These are phyloP conservation scores for Pontederia paniculata DNA, from an alignment of 176 grass and related monocot genomes.

Conservation along the genomic window DNA sequence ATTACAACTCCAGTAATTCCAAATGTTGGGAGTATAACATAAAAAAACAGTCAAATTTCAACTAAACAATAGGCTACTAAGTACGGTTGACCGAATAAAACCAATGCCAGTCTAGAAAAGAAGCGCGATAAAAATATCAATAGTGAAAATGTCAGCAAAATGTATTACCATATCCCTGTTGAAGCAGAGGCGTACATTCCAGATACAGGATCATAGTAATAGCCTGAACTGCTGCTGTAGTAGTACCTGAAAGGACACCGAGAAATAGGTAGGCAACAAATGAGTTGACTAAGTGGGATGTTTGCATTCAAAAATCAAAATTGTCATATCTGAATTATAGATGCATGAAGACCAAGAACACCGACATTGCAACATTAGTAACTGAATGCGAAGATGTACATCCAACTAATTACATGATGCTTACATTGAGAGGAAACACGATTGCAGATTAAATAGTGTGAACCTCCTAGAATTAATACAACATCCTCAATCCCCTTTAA, in stretches of 20 bases:
- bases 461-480: too few species aligned
- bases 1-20: too few species aligned
- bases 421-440: too few species aligned
- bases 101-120: not conserved
- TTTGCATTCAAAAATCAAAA: conserved; percentile 2
- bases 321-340: not conserved
- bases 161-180: conserved; percentile 64
- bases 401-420: not conserved
- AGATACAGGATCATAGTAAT: conserved; percentile 70
- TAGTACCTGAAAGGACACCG: conserved; percentile 54
- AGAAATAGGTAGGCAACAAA: not conserved
- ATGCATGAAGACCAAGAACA: too few species aligned
- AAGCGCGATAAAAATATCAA: conserved; percentile 1
- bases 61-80: too few species aligned
- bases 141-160: not conserved
- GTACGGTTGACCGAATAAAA: not conserved
- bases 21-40: too few species aligned
- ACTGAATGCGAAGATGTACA: not conserved
- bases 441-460: too few species aligned
- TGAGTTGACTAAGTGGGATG: not conserved
- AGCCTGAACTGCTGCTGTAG: conserved; percentile 78
- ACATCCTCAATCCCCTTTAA: too few species aligned
- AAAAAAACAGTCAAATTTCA: too few species aligned
- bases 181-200: conserved; percentile 71
- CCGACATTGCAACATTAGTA: too few species aligned